Evolutionary conservation across 192 early-diverging fungal genomes (phyloP).

Genomic region (Mortierella claussenii): DNA sequence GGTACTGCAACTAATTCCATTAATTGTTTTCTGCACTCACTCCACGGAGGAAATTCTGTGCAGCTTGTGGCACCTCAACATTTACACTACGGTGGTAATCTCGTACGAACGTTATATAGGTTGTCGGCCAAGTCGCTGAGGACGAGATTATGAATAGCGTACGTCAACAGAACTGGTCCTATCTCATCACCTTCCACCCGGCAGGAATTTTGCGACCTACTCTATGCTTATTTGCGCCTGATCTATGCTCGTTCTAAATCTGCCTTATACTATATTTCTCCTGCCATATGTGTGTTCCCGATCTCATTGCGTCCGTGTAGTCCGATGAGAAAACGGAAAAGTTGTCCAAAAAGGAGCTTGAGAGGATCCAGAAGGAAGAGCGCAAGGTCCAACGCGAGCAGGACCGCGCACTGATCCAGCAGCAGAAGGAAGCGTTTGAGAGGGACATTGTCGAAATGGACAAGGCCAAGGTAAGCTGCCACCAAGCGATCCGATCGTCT

Average conservation of each 20-base stretch:
- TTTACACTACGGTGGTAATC: no score
- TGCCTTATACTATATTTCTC: not conserved
- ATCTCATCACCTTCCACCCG: no score
- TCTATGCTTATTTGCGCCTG: not conserved
- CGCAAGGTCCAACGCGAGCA: slow-evolving; percentile 45
- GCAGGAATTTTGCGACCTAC: no score
- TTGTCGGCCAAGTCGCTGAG: slow-evolving; percentile 34
- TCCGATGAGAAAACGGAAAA: slow-evolving; percentile 23
- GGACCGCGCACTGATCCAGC: slow-evolving; percentile 43
- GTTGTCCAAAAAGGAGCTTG: slow-evolving; percentile 35
- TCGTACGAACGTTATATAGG: no score
- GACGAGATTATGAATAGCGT: slow-evolving; percentile 48
- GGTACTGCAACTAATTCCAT: slow-evolving; percentile 1
- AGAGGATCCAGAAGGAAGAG: slow-evolving; percentile 38
- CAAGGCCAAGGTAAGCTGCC: slow-evolving; percentile 35
- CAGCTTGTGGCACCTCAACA: no score
- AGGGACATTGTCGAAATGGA: slow-evolving; percentile 41
- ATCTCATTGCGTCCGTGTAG: slow-evolving; percentile 3
- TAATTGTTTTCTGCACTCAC: not conserved
- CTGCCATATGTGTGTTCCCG: no score
- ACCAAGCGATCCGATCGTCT: not conserved
- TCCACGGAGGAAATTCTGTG: no score
- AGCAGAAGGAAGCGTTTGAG: slow-evolving; percentile 49
- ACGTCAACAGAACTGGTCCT: slow-evolving; percentile 10
- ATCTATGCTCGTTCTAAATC: not conserved